Conservation (phyloP, 1,139 yeast species). For the Suhomyces choctaworum region DNA sequence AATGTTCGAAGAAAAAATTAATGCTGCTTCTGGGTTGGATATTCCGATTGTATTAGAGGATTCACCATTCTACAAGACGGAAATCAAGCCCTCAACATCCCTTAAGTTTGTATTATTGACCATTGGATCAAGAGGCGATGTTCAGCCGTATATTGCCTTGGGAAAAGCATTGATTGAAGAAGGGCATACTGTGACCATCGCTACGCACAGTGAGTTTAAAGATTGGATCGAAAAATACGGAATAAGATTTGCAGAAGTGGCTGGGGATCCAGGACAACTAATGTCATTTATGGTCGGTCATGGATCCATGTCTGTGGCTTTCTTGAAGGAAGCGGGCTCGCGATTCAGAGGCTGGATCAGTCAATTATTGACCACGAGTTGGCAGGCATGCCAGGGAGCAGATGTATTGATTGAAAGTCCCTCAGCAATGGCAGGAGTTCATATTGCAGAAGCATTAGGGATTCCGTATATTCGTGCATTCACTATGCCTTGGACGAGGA, state of each 20-base stretch:
- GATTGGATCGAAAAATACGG: constrained; percentile 72
- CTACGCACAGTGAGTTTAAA: constrained; percentile 79
- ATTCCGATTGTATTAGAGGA: constrained; percentile 69
- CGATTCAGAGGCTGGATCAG: constrained; percentile 80
- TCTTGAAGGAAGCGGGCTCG: constrained; percentile 77
- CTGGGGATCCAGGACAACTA: constrained; percentile 90
- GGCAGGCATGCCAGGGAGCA: constrained; percentile 83
- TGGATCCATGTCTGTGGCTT: constrained; percentile 81
- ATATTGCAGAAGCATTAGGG: constrained; percentile 86
- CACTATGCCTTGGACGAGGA: constrained; percentile 98
- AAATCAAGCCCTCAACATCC: constrained; percentile 52
- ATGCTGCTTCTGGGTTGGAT: constrained; percentile 58
- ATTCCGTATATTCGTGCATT: constrained; percentile 93
- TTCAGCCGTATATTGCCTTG: constrained; percentile 92
- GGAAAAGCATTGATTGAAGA: constrained; percentile 74
- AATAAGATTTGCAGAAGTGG: constrained; percentile 68
- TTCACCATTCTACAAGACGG: constrained; percentile 56
- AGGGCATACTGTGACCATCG: constrained; percentile 82
- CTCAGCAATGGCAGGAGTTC: constrained; percentile 93
- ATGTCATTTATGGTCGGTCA: constrained; percentile 93
- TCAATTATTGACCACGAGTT: constrained; percentile 66
- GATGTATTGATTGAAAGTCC: constrained; percentile 92
- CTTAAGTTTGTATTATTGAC: constrained; percentile 72
- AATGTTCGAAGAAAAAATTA: constrained; percentile 62
- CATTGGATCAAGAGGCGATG: constrained; percentile 95